A percentile compares a stretch with the other conserved stretches of the same genome.
Conservation (phyloP, 345 rosid genomes). For the Citrus hindsii region DNA sequence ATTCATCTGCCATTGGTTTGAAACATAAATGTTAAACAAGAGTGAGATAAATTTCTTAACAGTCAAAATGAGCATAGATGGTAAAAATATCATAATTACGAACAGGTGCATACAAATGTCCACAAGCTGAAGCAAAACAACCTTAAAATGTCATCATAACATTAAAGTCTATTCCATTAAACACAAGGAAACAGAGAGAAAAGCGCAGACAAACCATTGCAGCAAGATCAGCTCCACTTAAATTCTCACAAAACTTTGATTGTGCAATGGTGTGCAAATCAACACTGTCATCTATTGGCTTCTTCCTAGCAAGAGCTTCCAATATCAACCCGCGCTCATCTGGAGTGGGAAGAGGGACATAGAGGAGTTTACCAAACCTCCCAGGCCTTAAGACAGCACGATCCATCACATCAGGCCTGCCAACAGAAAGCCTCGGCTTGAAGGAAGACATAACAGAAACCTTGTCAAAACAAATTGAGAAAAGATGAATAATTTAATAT, state of each 20-base stretch:
- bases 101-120: not conserved
- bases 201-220: conserved; percentile 52
- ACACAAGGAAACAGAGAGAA: not conserved
- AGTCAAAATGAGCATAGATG: not conserved
- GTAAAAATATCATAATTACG: not conserved
- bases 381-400: conserved; percentile 88
- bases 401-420: conserved; percentile 87
- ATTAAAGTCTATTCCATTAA: not conserved
- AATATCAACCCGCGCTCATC: conserved; percentile 80
- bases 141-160: no score
- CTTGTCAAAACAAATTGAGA: not conserved
- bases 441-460: not conserved
- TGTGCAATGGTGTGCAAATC: conserved; percentile 65
- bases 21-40: not conserved
- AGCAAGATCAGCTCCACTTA: conserved; percentile 94
- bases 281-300: conserved; percentile 66
- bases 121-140: no score
- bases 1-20: conserved; percentile 42
- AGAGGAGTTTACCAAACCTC: conserved; percentile 83
- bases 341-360: conserved; percentile 74
- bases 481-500: not conserved
- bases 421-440: conserved; percentile 19
- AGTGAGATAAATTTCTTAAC: not conserved
- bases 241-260: conserved; percentile 61
- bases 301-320: conserved; percentile 67